phyloP scores from a whole-genome alignment of 257 asterid species.

The Solanum appendiculatum region DNA sequence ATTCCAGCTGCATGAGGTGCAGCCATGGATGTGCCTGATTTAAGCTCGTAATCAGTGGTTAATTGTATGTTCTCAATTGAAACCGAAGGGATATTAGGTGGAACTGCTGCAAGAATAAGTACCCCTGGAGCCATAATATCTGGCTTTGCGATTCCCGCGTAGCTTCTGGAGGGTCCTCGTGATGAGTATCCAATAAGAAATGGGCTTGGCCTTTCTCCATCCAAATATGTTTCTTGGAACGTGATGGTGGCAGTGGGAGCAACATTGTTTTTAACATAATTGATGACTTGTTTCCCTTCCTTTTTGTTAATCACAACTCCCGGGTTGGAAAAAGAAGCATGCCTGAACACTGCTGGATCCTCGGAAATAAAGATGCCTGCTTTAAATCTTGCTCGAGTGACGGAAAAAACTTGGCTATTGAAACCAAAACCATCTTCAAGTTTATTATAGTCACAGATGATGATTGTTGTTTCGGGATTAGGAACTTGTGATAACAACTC shows the following conservation, averaged over 20 bases:
- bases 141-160: background rate
- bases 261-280: background rate
- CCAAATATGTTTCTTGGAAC: background rate
- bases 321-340: background rate
- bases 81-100: background rate
- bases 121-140: conserved; percentile 5
- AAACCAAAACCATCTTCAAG: background rate
- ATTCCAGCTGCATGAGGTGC: conserved; percentile 3
- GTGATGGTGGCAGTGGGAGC: background rate
- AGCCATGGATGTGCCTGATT: conserved; percentile 10
- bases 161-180: conserved; percentile 1
- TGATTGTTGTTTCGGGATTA: background rate
- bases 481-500: background rate
- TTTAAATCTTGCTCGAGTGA: background rate
- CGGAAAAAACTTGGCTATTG: background rate
- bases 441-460: background rate
- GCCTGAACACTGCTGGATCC: background rate
- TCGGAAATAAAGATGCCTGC: background rate
- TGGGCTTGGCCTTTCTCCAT: background rate
- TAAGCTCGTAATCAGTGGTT: background rate
- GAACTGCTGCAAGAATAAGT: background rate
- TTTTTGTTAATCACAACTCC: background rate
- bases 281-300: background rate
- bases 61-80: background rate
- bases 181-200: background rate